phyloP scores from a whole-genome alignment of 192 early-diverging fungal species.

The Pilaira anomala region DNA sequence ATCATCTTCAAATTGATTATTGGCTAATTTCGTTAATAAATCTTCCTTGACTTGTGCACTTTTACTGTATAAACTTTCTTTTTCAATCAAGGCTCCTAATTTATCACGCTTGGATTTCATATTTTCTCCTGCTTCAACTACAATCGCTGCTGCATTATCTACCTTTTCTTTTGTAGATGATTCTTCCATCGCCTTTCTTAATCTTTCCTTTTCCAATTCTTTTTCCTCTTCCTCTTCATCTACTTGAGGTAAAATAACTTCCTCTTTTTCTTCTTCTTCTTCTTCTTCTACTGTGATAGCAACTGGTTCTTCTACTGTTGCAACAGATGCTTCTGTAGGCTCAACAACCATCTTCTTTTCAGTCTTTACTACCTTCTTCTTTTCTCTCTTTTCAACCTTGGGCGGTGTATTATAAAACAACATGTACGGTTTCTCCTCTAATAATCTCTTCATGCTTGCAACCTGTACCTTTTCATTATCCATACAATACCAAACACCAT shows the following conservation, averaged over 20 bases:
- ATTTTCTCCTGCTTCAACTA: constrained; percentile 43
- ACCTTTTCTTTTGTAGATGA: constrained; percentile 42
- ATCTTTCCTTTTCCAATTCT: constrained; percentile 43
- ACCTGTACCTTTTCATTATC: constrained; percentile 70
- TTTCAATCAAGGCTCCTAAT: constrained; percentile 42
- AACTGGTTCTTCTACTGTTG: neutral
- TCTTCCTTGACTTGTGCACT: constrained; percentile 38
- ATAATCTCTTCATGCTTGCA: constrained; percentile 66
- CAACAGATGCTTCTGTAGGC: neutral
- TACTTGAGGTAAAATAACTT: neutral
- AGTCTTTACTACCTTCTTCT: neutral
- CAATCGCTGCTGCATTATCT: constrained; percentile 45
- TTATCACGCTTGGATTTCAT: constrained; percentile 44
- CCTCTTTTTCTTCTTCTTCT: constrained; percentile 3
- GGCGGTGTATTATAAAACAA: constrained; percentile 53
- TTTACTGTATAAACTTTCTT: constrained; percentile 49
- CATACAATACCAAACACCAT: constrained; percentile 79
- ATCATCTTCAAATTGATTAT: constrained; percentile 36
- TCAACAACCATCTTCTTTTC: neutral
- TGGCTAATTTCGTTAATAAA: constrained; percentile 22
- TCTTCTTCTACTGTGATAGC: constrained; percentile 2
- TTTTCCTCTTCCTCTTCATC: constrained; percentile 27
- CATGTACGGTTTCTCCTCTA: constrained; percentile 74
- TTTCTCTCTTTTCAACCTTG: neutral
- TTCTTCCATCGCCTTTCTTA: constrained; percentile 24